Conservation (phyloP, 1,284 basidiomycete genomes). For the Ceratobasidium sp. region DNA sequence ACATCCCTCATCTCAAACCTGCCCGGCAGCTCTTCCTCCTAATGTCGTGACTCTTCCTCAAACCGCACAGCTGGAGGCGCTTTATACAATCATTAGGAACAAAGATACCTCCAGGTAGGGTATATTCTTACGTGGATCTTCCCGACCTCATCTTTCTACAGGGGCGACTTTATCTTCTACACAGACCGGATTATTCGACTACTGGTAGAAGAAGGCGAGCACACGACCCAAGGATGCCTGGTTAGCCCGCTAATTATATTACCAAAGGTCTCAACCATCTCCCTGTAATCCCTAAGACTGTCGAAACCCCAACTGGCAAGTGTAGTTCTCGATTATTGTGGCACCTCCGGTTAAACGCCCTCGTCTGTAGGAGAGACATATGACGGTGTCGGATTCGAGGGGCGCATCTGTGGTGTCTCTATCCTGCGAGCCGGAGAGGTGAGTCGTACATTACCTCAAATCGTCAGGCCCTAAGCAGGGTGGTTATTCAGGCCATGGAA, state of each 20-base stretch:
- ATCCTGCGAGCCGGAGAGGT: constrained; percentile 91
- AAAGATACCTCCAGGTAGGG: constrained; percentile 73
- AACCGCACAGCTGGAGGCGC: constrained; percentile 92
- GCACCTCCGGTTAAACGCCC: constrained; percentile 2
- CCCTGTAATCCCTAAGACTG: constrained; percentile 87
- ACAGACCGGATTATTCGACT: constrained; percentile 75
- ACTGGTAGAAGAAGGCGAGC: constrained; percentile 69
- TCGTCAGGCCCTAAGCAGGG: not conserved
- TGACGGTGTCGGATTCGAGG: constrained; percentile 91
- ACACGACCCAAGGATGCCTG: not conserved
- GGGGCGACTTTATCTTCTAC: constrained; percentile 98
- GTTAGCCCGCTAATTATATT: constrained; percentile 20
- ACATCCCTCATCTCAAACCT: constrained; percentile 54
- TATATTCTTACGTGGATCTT: not conserved
- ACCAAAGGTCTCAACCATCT: constrained; percentile 94
- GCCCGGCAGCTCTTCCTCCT: constrained; percentile 67
- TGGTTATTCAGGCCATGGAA: constrained; percentile 81
- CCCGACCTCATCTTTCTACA: constrained; percentile 52
- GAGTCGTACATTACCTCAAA: constrained; percentile 49
- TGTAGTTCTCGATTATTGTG: not conserved
- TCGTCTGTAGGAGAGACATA: constrained; percentile 79
- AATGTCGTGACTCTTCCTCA: constrained; percentile 88
- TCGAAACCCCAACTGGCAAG: constrained; percentile 78
- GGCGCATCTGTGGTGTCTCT: constrained; percentile 94
- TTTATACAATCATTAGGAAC: constrained; percentile 95